Evolutionary conservation across 345 rosid genomes (phyloP), one percentile per base, ranked within the genome.

Genomic region (Citrus sp.): DNA sequence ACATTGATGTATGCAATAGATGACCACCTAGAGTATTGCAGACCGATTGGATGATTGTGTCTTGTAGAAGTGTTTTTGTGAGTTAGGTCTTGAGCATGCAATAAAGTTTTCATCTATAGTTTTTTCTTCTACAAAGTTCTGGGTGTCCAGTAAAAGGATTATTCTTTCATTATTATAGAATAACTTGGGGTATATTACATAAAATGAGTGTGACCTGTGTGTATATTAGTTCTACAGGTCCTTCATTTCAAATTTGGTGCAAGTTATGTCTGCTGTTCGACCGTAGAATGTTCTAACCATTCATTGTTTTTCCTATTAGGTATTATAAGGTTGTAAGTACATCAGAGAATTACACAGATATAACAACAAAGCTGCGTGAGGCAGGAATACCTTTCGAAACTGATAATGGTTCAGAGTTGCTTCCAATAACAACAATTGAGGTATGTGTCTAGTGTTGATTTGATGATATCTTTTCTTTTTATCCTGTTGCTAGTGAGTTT

Each of bases 371-470:
- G 86, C 88, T 93, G 76, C 87, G 85, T 4, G 93, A 92, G 70
- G 96, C 86, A 85, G 94, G 94, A 86, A 87, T 95, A 77, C 80
- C 78, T 72, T 93, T 91, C 59, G 96, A 93, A 87, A 89, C 94
- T 65, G 99, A 93, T 81, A 93, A 89, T 78, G 99, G 98, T 83
- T 95, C 98, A 22, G 98, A 95, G 86, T 85, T 95, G 40, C 87
- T 95, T 78, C 98, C 98, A 9, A 74, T 91, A 65, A 74, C 87
- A 32, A 78, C 93, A 35, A 79, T 95, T 69, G 99, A 93, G 97
- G 98, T 93, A 86, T 60, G 22, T 51, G 58, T n/a, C 21, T 55
- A 51, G 25, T 14, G 68, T 54, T 83, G 25, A 40, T 28, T 14
- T 70, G 16, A 6, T 67, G 70, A 66, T 37, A 19, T 54, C 40